Base-by-base conservation (phyloP, 371 early-diverging fungal species). In the Zancudomyces culisetae region DNA sequence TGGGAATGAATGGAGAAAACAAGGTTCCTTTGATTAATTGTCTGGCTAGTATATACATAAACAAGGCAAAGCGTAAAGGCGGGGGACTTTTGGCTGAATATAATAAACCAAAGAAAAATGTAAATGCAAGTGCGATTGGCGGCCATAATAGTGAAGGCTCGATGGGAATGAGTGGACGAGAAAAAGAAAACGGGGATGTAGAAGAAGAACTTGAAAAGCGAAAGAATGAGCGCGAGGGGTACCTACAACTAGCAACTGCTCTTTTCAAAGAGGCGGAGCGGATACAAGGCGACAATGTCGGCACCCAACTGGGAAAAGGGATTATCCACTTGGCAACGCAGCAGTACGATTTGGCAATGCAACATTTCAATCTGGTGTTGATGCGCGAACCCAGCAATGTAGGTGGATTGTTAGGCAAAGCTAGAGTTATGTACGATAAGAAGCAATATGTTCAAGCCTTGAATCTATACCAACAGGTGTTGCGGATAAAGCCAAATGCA, bases 351-450 rank as follows among this genome's bases (percentile, higher is more conserved):
- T 76, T 77, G 8, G 89, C 90, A 0, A 52, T 71, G 27, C 72
- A 74, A 18, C 72, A 71, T 22, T 90, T 90, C 65, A 62, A 67
- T 42, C 71, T 64, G 54, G 80, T 84, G 0, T 63, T 83, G 2
- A 68, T 73, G 30, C 61, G 68, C 29, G 73, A 77, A 27, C 72
- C 75, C 4, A 67, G 72, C 47, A 78, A 75, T 53, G 62, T 87
- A n/a, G 78, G 87, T 0, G 88, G 86, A 2, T 58, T 85, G 27
- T 55, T 86, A n/a, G 90, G 90, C 24, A 70, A 71, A 63, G 86
- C 83, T n/a, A 71, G 80, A 21, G 72, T 80, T 24, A 73, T 76
- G 8, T 83, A 71, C 41, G 64, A 68, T 21, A 56, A 63, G 26
- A 69, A 69, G 51, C 70, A 75, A 49, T 81, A 75, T 61, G 72